Conservation (phyloP, 2,329 filamentous ascomycete genomes). For the Zymoseptoria brevis region DNA sequence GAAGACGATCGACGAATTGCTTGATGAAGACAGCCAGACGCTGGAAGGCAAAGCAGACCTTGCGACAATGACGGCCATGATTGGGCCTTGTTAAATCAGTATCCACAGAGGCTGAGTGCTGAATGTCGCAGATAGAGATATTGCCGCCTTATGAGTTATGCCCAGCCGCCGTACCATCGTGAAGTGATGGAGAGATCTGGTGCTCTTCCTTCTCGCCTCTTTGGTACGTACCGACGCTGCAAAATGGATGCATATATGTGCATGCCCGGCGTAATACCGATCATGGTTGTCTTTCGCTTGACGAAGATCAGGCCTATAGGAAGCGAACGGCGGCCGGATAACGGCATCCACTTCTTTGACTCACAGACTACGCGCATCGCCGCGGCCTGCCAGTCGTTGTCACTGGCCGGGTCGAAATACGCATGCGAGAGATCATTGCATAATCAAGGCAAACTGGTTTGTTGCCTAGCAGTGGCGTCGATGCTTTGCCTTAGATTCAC, state of each 20-base stretch:
- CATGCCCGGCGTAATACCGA: background rate
- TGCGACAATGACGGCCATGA: conserved; percentile 11
- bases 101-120: background rate
- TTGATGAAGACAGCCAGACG: conserved; percentile 34
- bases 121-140: background rate
- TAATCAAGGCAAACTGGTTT: background rate
- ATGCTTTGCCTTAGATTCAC: background rate
- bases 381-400: background rate
- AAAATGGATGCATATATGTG: background rate
- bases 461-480: background rate
- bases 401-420: background rate
- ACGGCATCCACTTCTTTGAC: background rate
- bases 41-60: conserved; percentile 3
- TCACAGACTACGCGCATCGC: background rate
- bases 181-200: background rate
- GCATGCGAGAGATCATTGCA: background rate
- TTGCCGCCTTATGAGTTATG: background rate
- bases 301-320: background rate
- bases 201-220: background rate
- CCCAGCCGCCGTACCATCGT: background rate
- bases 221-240: background rate
- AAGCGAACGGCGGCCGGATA: background rate
- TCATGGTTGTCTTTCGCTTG: background rate
- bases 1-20: conserved; percentile 56
- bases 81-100: conserved; percentile 15